A percentile compares a stretch with the other conserved stretches of the same genome.
phyloP scores from a whole-genome alignment of 305 asterid species.

The Solanum aculeatissimum region DNA sequence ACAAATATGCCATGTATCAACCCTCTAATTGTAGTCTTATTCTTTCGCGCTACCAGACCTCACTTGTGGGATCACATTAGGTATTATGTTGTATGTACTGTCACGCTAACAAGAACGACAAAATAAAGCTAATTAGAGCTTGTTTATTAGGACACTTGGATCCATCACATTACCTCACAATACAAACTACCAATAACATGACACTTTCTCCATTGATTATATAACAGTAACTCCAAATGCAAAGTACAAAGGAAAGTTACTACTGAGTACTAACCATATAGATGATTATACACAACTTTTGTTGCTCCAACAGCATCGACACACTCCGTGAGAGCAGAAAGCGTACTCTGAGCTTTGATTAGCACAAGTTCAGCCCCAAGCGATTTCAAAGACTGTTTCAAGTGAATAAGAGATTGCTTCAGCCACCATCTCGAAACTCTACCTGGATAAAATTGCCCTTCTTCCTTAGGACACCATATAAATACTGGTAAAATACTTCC shows the following conservation, averaged over 20 bases:
- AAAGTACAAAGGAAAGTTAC: not conserved
- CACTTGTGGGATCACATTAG: not conserved
- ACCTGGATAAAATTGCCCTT: constrained; percentile 71
- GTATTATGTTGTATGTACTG: not conserved
- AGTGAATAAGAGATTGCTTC: constrained; percentile 67
- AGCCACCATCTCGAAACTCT: constrained; percentile 97
- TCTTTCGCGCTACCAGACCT: not conserved
- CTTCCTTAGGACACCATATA: constrained; percentile 91
- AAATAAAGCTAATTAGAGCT: not conserved
- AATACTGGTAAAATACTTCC: constrained; percentile 64
- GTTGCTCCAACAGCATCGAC: constrained; percentile 62
- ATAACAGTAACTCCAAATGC: not conserved
- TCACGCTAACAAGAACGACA: not conserved
- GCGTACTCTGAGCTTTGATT: constrained; percentile 60
- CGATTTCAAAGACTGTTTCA: constrained; percentile 61
- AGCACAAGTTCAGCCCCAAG: constrained; percentile 69
- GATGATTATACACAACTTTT: constrained; percentile 71
- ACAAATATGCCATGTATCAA: not conserved
- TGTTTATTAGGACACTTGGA: not conserved
- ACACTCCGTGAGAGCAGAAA: constrained; percentile 58
- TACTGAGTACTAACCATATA: constrained; percentile 36
- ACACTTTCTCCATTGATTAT: not conserved
- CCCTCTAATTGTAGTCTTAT: not conserved
- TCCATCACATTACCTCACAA: not conserved
- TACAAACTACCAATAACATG: not conserved